Evolutionary conservation across 768 basidiomycete species (phyloP), one percentile per base, ranked within the genome.

Genomic region (Phaeotremella skinneri): DNA sequence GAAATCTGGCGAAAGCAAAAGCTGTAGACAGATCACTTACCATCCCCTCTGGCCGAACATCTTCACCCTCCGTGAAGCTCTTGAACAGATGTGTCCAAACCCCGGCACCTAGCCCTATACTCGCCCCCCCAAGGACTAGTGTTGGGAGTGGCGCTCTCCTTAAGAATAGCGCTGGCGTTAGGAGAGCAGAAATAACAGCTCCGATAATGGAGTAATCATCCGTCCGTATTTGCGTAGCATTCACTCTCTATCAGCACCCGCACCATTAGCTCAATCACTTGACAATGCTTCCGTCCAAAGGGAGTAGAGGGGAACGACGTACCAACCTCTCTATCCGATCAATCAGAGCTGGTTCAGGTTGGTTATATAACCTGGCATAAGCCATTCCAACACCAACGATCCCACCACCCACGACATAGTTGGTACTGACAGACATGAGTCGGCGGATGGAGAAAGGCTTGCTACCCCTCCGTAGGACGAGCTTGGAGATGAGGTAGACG

Each of bases 141-240:
- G 41, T 45, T 11, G 60, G 58, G 5, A 75, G 51, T 14, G 72
- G 64, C n/a, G 74, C 74, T 30, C 76, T 53, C n/a, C 58, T 56
- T 17, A 75, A 64, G 55, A 77, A 66, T 7, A 75, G 21, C 11
- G 76, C 70, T 9, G 76, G 74, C 16, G 67, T 54, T 52, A 77
- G 27, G 16, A 77, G 41, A 21, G 61, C 70, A 2, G 58, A 49
- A 1, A 74, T 58, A 3, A 60, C 32, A 27, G 69, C 66, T 27
- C 74, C 74, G 37, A 77, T 77, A n/a, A 77, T 49, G 1, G 72
- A 71, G 29, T 71, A 77, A 32, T 77, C 76, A 50, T 77, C 74
- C 13, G 67, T 59, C 25, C 66, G 63, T 9, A 74, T 54, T 55
- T 77, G 76, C 26, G 42, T 34, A 2, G 58, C 45, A 47, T 64